phyloP scores from a whole-genome alignment of 108 stramenopile species.

The Pseudonitzschia multiseries region DNA sequence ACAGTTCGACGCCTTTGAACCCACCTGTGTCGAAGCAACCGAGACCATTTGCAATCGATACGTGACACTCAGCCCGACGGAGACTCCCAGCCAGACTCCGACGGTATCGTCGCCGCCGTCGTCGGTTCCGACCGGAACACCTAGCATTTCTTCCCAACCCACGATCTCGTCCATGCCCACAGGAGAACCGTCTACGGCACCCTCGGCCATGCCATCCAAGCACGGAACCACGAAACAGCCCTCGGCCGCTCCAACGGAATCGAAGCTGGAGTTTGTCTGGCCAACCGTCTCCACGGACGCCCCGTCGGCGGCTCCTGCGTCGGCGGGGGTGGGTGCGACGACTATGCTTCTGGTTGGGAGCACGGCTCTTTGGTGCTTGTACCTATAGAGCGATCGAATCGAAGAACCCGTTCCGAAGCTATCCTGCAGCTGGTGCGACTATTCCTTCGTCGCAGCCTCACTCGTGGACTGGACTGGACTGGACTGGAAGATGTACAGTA shows the following conservation, averaged over 20 bases:
- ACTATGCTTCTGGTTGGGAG: neutral
- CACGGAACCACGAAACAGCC: slow-evolving; percentile 1
- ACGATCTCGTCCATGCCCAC: slow-evolving; percentile 17
- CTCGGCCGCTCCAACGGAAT: neutral
- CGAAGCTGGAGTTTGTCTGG: neutral
- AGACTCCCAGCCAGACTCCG: slow-evolving; percentile 7
- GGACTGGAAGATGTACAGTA: no score
- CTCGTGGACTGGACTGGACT: no score
- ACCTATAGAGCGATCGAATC: neutral
- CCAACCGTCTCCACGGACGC: neutral
- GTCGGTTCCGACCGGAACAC: slow-evolving; percentile 1
- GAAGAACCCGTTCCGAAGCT: neutral
- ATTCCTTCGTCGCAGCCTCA: no score
- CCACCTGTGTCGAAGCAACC: slow-evolving; percentile 25
- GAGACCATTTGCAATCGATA: slow-evolving; percentile 12
- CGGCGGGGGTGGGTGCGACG: neutral
- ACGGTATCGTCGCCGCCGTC: slow-evolving; percentile 15
- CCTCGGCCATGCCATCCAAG: neutral
- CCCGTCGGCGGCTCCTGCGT: neutral
- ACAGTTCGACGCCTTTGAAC: slow-evolving; percentile 35
- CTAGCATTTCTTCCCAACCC: slow-evolving; percentile 19
- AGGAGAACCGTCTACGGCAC: neutral
- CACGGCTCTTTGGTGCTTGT: neutral
- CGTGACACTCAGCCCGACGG: slow-evolving; percentile 22
- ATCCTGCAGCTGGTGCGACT: no score